Evolutionary conservation across 768 basidiomycete species (phyloP), one percentile per base, ranked within the genome.

Genomic region (Collybiopsis luxurians): DNA sequence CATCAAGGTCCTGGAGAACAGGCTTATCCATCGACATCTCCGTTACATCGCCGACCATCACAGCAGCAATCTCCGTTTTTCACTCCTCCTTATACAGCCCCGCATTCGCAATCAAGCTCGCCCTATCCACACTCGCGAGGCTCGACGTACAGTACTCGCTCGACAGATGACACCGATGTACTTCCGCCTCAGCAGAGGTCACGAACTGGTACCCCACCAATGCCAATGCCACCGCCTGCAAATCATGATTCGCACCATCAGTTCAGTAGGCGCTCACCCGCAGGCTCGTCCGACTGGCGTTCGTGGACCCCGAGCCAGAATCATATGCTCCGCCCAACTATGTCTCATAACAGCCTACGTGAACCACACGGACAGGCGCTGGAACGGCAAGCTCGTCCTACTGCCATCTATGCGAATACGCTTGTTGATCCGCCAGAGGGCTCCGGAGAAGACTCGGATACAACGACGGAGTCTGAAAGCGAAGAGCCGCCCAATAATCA

Each of bases 261-360:
- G 13, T 34, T 13, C 5, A 38, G 19, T 26, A 30, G 38, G 36
- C 51, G 51, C 5, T 53, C 40, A 27, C 30, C 48, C 30, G 30
- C 48, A 49, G 53, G 26, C 26, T 54, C 53, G 9, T 38, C n/a
- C 19, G 53, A 54, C 12, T 54, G 53, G 53, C 53, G 53, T 42
- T 44, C 42, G 12, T 54, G 53, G 53, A 23, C 42, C 15, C 40
- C n/a, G 12, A 23, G 10, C 10, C 50, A 51, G 24, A 4, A 34
- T 13, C 40, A 44, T 1, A 30, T 19, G 4, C 42, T 54, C 27
- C 53, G 42, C 30, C 28, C 53, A 12, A 9, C 39, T 13, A 21
- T 54, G 43, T 54, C 53, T 7, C 42, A 31, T 9, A 54, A 36
- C 42, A 54, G 30, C 19, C 17, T 54, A 7, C 53, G 43, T 23